Conservation (phyloP, 176 grass and related monocot species). For the Cenchrus purpureus region DNA sequence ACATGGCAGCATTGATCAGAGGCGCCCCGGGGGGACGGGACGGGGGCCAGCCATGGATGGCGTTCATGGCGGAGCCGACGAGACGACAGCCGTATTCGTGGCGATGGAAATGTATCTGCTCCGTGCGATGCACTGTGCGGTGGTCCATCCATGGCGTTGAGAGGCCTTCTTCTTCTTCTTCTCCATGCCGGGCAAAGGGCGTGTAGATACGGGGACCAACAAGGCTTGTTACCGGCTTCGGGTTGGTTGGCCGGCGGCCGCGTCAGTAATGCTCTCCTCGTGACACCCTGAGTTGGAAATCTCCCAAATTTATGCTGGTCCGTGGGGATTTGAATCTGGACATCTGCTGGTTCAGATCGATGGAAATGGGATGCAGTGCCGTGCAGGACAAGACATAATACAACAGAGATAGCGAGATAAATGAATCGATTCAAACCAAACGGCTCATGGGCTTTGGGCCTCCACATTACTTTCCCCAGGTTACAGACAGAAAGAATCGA, state of each 20-base stretch:
- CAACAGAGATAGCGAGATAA: neutral
- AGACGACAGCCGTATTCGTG: constrained; percentile 35
- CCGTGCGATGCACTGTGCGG: neutral
- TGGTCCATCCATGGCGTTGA: constrained; percentile 6
- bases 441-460: constrained; percentile 17
- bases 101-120: neutral
- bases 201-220: constrained; percentile 18
- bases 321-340: neutral
- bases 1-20: constrained; percentile 44
- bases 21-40: neutral
- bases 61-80: constrained; percentile 5
- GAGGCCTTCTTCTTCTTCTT: constrained; percentile 1
- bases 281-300: neutral
- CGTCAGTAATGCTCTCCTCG: constrained; percentile 10
- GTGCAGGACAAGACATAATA: too few species aligned
- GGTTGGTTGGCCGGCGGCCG: constrained; percentile 42
- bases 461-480: neutral
- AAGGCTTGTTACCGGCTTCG: neutral
- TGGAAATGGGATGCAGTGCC: neutral
- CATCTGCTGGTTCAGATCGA: neutral
- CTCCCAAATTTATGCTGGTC: neutral
- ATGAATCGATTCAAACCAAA: neutral
- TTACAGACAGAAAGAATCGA: neutral
- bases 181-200: neutral
- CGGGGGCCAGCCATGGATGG: constrained; percentile 6